Base-by-base conservation (phyloP, 83 land plant genomes). In the Picea abies region DNA sequence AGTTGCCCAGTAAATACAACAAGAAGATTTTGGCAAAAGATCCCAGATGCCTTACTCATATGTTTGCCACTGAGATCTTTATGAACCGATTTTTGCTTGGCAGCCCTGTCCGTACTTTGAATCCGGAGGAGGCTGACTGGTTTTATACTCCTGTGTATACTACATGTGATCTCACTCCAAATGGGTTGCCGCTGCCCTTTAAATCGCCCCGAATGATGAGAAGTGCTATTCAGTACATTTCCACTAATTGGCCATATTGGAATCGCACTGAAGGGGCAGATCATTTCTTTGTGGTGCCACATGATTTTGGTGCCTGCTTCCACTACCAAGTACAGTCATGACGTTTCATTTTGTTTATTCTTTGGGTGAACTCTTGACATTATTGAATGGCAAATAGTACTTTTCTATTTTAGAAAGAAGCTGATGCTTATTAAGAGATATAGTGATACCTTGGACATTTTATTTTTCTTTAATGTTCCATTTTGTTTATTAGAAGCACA, bases 51-150 rank as follows among this genome's bases (percentile, higher is more conserved):
- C 91, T 94, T 62, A 94, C 84, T 5, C 97, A 94, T 81, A 94
- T 94, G 97, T 94, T 94, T 86, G 97, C 96, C 41, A 94, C 95
- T 19, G 96, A 94, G 88, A 94, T 94, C 37, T 94, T 86, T 78
- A 89, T 94, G 91, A 95, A 94, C 68, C 81, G 91, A 12, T 94
- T 94, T 82, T 82, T 94, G 60, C 88, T 94, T 37, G 83, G 89
- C 29, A 92, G 95, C 73, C 93, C 97, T 41, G 97, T 94, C 52
- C 87, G 97, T 49, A 94, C 97, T 10, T 86, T 94, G 7, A 92
- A 94, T 82, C 97, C 95, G 63, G 93, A 92, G 56, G 95, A 94
- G 85, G 96, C 96, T 72, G 94, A 92, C 78, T 92, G 94, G 94
- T 92, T 92, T 76, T 92, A 89, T 64, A 93, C 95, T 3, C 95